Base-by-base conservation (phyloP, 176 grass and related monocot genomes). In the Hsuehochloa calcarea region DNA sequence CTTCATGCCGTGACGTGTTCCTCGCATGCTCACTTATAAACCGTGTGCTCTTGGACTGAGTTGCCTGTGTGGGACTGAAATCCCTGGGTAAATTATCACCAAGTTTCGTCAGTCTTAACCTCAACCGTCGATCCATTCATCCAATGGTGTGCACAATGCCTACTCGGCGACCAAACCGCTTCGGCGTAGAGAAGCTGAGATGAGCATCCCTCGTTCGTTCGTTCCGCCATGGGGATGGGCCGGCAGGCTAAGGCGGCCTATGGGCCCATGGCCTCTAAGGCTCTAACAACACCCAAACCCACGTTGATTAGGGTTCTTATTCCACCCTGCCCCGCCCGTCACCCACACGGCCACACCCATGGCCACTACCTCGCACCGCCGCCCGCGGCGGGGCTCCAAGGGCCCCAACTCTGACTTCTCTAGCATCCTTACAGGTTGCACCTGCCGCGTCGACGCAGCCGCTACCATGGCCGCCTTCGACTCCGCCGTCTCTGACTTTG, bases 21-120 rank as follows among this genome's bases (percentile, higher is more conserved):
- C 2, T 0, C 0, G 0, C 0, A 0, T 0, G 0, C 0, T 0
- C 1, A 0, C 0, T 35, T 79, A 84, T 79, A 79, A 72, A 1
- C 14, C 3, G 20, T 0, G 12, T 0, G 0, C 4, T 13, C 0
- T 2, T 0, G 0, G 4, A 0, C 0, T 23, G 4, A 5, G 23
- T 3, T 75, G 2, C 13, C 78, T 9, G 9, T 81, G 26, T 56
- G 85, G 85, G 78, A 87, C 70, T 87, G 81, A 49, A 50, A 9
- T 13, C 43, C 14, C 41, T n/a, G 43, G 19, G n/a, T 1, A 58
- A 47, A 13, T 47, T 14, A 13, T 12, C 1, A 13, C 15, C 15
- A 5, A 49, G 10, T 16, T 51, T 46, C 46, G 13, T 49, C 13
- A 4, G 1, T 17, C 46, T 49, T 49, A 49, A 17, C 49, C 4